Conservation (phyloP, 441 rosid genomes). For the Gossypium davidsonii region DNA sequence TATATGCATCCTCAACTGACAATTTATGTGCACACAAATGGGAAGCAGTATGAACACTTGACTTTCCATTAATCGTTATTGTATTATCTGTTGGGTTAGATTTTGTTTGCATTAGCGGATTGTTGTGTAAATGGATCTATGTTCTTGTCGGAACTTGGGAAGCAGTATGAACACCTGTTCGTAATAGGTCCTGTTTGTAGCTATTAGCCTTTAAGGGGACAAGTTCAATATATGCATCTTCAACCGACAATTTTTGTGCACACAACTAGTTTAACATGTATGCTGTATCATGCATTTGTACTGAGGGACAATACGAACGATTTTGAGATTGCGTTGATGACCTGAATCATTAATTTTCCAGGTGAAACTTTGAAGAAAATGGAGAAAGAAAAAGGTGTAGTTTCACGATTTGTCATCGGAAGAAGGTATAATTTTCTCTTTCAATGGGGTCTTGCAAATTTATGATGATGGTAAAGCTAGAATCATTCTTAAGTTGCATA, state of each 20-base stretch:
- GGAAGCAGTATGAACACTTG: constrained; percentile 57
- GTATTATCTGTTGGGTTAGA: background rate
- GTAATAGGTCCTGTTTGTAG: background rate
- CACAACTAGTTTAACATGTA: background rate
- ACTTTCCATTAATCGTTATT: background rate
- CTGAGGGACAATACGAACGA: background rate
- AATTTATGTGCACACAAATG: constrained; percentile 29
- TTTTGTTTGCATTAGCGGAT: background rate
- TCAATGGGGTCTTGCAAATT: background rate
- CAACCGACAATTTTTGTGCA: background rate
- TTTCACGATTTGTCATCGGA: constrained; percentile 64
- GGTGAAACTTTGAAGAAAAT: constrained; percentile 42
- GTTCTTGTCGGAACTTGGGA: background rate
- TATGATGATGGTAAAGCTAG: constrained; percentile 10
- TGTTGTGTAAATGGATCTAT: background rate
- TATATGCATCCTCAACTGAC: background rate
- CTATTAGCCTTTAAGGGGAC: background rate
- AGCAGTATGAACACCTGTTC: background rate
- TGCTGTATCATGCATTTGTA: background rate
- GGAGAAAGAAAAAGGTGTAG: constrained; percentile 55
- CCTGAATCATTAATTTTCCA: constrained; percentile 13
- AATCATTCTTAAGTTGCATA: constrained; percentile 18
- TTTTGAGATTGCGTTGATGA: background rate
- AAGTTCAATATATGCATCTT: background rate
- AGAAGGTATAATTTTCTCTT: constrained; percentile 42